Percentiles rank a stretch among this genome's conserved stretches.
Conservation (phyloP, 75 land plant genomes). For the Isoetes taiwanensis region DNA sequence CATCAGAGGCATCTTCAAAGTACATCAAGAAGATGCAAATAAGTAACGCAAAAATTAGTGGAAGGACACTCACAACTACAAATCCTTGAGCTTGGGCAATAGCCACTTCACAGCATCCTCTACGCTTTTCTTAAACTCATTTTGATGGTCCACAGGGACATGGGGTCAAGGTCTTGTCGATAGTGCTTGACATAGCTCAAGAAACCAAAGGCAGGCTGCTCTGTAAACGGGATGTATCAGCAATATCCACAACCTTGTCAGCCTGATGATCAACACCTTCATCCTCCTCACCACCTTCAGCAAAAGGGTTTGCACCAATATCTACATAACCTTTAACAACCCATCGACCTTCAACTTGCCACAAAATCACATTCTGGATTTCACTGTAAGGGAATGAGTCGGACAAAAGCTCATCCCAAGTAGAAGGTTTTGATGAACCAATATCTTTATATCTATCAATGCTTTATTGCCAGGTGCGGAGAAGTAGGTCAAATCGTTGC, state of each 20-base stretch:
- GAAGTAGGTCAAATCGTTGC: too few relatives aligned
- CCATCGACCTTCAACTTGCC: conserved; percentile 79
- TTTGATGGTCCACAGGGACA: conserved; percentile 35
- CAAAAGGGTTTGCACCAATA: conserved; percentile 86
- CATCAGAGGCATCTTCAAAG: too few relatives aligned
- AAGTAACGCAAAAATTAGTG: too few relatives aligned
- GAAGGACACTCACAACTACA: conserved; percentile 75
- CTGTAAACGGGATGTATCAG: conserved; percentile 81
- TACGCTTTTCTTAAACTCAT: conserved; percentile 64
- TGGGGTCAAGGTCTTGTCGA: conserved; percentile 53
- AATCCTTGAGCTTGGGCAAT: conserved; percentile 56
- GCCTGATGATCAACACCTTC: conserved; percentile 52
- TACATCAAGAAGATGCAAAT: too few relatives aligned
- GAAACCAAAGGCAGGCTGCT: conserved; percentile 81
- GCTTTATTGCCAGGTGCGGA: too few relatives aligned
- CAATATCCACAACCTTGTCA: conserved; percentile 79
- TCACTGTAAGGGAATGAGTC: conserved; percentile 76
- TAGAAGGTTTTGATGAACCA: too few relatives aligned
- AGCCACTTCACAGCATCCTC: conserved; percentile 71
- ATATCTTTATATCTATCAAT: too few relatives aligned
- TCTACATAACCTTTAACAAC: conserved; percentile 67
- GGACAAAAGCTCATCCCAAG: conserved; percentile 86
- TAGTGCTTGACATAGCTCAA: conserved; percentile 51
- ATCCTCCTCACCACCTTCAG: conserved; percentile 72
- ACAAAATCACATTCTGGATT: conserved; percentile 49